Evolutionary conservation across 2,329 filamentous ascomycete species (phyloP), one percentile per base, ranked within the genome.

Genomic region (Aaosphaeria arxii): DNA sequence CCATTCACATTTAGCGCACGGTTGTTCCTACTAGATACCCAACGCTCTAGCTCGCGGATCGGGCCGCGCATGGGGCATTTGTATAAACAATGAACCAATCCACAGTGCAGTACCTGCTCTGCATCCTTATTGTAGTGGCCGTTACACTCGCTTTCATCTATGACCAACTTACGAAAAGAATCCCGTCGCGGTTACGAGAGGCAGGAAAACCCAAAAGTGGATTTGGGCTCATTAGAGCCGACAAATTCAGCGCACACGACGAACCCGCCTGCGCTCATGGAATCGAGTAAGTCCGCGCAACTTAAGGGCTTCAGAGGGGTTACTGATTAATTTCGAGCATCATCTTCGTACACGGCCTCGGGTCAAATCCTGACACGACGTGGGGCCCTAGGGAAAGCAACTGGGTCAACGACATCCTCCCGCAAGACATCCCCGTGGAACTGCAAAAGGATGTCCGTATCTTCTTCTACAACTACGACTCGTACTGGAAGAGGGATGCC

Each of bases 381-480:
- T 51, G 45, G 48, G 42, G 45, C 5, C 43, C 30, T 24, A 45
- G 36, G 42, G 45, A 31, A 7, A 17, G n/a, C 9, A 36, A 30
- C 11, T 51, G 45, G 45, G 42, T 48, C 39, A 48, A 35, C 45
- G 36, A 48, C 41, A 48, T 48, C 41, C 48, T 51, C 31, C 48
- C 48, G 3, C 13, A 48, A 42, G 48, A 51, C 30, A 51, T 51
- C 36, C 48, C 48, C 29, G 35, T 17, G 30, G 4, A 45, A 32
- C 42, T 48, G 24, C 45, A 33, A 28, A 48, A 48, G 30, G 48
- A 48, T 24, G 29, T 45, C 38, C 42, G 39, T 42, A 48, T 51
- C 42, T 48, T 51, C 45, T 51, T 51, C 42, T 51, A 48, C 30
- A 47, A 51, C 42, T 51, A 51, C 38, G 42, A 50, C 33, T 50